Evolutionary conservation across 108 stramenopile genomes (phyloP), one percentile per base, ranked within the genome.

Genomic region (Aureococcus anophagefferens): DNA sequence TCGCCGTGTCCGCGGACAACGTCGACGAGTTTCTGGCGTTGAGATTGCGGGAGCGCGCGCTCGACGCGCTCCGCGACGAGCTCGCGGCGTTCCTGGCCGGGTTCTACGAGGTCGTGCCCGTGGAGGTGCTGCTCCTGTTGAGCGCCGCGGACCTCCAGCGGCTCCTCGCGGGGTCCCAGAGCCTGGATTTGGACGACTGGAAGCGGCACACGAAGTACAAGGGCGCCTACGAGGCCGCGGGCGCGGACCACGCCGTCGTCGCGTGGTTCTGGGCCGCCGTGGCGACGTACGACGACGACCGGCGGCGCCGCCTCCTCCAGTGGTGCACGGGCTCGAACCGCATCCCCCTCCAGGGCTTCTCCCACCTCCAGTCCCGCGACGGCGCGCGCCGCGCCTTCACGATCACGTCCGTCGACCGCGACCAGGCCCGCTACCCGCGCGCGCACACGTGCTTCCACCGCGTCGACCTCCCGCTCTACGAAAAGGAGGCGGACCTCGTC

Each of bases 401-500:
- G 30, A 90, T 99, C 76, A 91, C 95, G 75, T 87, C 89, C 33
- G 83, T 94, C 4, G 65, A 80, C 14, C 70, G 88, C 5, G 85
- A 83, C 45, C 69, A 72, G 16, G 87, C 85, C 73, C 70, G 93
- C 35, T 97, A 94, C 72, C 96, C 96, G 45, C 80, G 94, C 67
- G 91, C 94, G 32, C 96, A 96, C 76, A 97, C 94, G 29, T 94
- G 94, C 79, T 98, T 98, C 86, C 96, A 98, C 75, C 89, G 95
- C 62, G 93, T 98, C 69, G 97, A 98, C 77, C 77, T 97, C n/a
- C 96, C 96, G 25, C 62, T 89, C 59, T 97, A 94, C 82, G 81
- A 80, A 37, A 70, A 85, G 25, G 91, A 89, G 67, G 84, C 85
- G 30, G 93, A 94, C 29, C 74, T 98, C 30, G 66, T 84, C 63